Percentiles rank a stretch among this genome's conserved stretches.
These are phyloP conservation scores for Bertia moriformis DNA, from an alignment of 2,329 filamentous ascomycete species.

Conservation along the genomic window DNA sequence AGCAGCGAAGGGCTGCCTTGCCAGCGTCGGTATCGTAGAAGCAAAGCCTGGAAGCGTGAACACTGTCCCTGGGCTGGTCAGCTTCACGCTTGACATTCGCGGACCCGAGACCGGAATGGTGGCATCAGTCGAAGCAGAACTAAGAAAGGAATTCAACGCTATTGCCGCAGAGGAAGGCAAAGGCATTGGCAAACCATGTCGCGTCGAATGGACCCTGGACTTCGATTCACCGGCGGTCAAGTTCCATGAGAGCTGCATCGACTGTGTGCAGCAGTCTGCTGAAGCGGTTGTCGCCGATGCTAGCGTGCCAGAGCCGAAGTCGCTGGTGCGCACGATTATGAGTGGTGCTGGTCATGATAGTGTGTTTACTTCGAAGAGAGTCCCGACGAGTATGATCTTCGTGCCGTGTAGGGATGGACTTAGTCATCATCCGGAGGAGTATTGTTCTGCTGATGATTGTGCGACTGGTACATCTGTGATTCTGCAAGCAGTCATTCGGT, in stretches of 20 bases:
- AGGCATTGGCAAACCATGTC: slow-evolving; percentile 31
- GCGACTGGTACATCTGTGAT: background rate
- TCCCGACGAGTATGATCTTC: slow-evolving; percentile 23
- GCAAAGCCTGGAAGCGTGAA: slow-evolving; percentile 50
- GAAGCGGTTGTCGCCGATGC: slow-evolving; percentile 37
- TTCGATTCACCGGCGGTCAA: slow-evolving; percentile 44
- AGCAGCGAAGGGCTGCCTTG: background rate
- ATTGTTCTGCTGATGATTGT: background rate
- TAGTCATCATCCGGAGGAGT: slow-evolving; percentile 18
- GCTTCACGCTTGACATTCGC: slow-evolving; percentile 56
- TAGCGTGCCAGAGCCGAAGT: slow-evolving; percentile 22
- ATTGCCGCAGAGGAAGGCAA: slow-evolving; percentile 41
- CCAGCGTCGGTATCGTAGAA: background rate
- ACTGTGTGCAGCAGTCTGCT: slow-evolving; percentile 45
- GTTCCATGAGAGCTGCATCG: slow-evolving; percentile 56
- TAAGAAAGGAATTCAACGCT: slow-evolving; percentile 39
- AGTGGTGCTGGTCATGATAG: slow-evolving; percentile 24
- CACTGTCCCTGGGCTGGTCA: slow-evolving; percentile 55
- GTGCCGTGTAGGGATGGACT: slow-evolving; percentile 18
- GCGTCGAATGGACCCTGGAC: slow-evolving; percentile 43
- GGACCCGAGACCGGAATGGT: slow-evolving; percentile 40
- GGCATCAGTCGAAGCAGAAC: slow-evolving; percentile 35
- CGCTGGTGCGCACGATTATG: slow-evolving; percentile 13
- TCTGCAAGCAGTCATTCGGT: slow-evolving; percentile 1
- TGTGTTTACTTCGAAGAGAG: slow-evolving; percentile 15